A percentile compares a stretch with the other conserved stretches of the same genome.
Conservation (phyloP, 169 alveolate genomes). For the Theileria sp. region DNA sequence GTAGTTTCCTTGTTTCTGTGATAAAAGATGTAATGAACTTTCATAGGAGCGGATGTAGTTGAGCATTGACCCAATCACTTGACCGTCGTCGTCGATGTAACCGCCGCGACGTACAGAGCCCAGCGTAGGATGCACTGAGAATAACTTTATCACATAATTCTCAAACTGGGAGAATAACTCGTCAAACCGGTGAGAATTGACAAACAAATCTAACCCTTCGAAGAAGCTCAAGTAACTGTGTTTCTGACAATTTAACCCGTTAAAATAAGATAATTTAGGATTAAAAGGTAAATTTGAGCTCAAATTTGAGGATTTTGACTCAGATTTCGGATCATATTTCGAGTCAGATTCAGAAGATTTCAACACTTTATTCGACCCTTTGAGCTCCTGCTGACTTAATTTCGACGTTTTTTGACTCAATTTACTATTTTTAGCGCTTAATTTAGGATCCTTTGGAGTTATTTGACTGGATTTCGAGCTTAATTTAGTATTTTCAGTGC, state of each 20-base stretch:
- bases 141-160: slow-evolving; percentile 6
- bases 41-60: slow-evolving; percentile 32
- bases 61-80: neutral
- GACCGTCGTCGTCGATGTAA: slow-evolving; percentile 17
- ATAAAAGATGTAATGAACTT: slow-evolving; percentile 20
- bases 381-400: too few species aligned
- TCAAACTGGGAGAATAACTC: slow-evolving; percentile 7
- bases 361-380: too few species aligned
- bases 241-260: neutral
- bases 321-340: neutral
- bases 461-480: too few species aligned
- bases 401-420: too few species aligned
- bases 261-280: too few species aligned
- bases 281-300: neutral
- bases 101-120: slow-evolving; percentile 10
- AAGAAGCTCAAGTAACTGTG: neutral
- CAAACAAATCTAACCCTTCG: neutral
- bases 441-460: too few species aligned
- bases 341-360: too few species aligned
- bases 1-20: slow-evolving; percentile 24
- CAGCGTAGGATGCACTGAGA: slow-evolving; percentile 27
- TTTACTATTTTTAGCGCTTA: too few species aligned
- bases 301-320: neutral
- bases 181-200: neutral
- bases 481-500: too few species aligned